phyloP scores from a whole-genome alignment of 306 rosid species.

The Dryas octopetala region DNA sequence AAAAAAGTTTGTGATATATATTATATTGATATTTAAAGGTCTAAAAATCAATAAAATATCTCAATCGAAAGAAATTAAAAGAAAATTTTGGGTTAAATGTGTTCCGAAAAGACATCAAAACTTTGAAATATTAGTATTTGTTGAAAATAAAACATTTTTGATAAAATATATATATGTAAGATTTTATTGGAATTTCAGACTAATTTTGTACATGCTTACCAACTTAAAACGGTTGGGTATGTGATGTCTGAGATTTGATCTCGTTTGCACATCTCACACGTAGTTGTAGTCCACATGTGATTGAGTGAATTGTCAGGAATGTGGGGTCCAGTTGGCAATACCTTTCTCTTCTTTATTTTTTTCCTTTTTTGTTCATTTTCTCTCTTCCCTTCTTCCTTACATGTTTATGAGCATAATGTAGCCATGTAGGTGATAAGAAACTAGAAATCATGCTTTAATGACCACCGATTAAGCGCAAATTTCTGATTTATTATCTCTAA shows the following conservation, averaged over 20 bases:
- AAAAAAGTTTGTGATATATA: no score
- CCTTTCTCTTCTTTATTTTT: neutral
- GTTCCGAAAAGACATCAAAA: no score
- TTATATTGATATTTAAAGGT: no score
- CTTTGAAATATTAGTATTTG: no score
- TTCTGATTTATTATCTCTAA: neutral
- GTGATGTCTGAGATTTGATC: neutral
- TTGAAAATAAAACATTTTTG: no score
- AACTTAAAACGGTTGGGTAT: neutral
- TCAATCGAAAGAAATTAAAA: no score
- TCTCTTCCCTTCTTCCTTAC: neutral
- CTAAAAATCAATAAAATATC: no score
- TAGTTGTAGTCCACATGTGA: conserved; percentile 30
- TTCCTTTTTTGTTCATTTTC: neutral
- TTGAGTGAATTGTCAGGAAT: conserved; percentile 49
- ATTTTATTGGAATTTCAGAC: no score
- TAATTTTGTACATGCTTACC: no score
- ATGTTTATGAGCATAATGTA: neutral
- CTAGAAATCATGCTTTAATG: neutral
- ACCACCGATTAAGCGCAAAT: neutral
- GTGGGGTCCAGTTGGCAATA: neutral
- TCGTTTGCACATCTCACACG: neutral
- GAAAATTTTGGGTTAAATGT: no score
- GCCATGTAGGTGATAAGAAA: neutral
- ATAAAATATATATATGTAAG: no score